Percentiles rank a stretch among this genome's conserved stretches.
phyloP scores from a whole-genome alignment of 2,329 filamentous ascomycete genomes.

The Colletotrichum horii region DNA sequence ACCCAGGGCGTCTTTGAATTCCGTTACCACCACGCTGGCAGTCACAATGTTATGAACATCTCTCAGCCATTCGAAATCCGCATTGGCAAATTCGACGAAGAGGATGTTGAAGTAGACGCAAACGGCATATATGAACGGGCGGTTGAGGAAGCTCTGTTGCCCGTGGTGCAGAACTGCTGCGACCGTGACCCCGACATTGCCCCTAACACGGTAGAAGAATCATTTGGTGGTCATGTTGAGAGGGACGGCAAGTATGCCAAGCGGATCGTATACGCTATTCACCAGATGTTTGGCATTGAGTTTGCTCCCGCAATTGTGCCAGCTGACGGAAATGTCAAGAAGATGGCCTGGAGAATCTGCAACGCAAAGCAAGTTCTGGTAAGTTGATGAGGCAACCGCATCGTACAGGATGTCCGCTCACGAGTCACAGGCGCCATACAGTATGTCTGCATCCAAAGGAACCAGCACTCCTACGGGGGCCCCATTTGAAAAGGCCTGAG shows the following conservation, averaged over 20 bases:
- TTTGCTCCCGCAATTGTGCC: constrained; percentile 92
- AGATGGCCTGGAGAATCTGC: constrained; percentile 92
- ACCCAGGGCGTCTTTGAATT: constrained; percentile 96
- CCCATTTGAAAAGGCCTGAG: constrained; percentile 11
- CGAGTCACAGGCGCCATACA: constrained; percentile 67
- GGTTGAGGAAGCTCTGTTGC: constrained; percentile 79
- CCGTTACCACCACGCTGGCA: constrained; percentile 92
- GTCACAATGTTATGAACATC: constrained; percentile 92
- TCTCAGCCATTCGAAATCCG: constrained; percentile 92
- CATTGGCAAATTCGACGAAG: constrained; percentile 79
- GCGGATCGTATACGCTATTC: constrained; percentile 90
- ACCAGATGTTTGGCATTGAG: constrained; percentile 97
- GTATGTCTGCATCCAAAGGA: constrained; percentile 70
- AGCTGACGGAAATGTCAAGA: constrained; percentile 88
- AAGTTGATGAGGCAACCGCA: constrained; percentile 42
- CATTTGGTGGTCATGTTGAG: constrained; percentile 85
- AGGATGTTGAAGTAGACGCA: constrained; percentile 67
- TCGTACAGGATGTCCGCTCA: constrained; percentile 3
- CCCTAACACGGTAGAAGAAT: constrained; percentile 77
- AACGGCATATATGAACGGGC: constrained; percentile 69
- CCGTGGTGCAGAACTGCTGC: constrained; percentile 88
- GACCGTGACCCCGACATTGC: constrained; percentile 92
- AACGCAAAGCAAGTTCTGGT: constrained; percentile 96
- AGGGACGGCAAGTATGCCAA: constrained; percentile 87
- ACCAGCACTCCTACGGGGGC: constrained; percentile 55